These are phyloP conservation scores for Penicillium nordicum DNA, from an alignment of 2,329 filamentous ascomycete genomes.

Conservation along the genomic window DNA sequence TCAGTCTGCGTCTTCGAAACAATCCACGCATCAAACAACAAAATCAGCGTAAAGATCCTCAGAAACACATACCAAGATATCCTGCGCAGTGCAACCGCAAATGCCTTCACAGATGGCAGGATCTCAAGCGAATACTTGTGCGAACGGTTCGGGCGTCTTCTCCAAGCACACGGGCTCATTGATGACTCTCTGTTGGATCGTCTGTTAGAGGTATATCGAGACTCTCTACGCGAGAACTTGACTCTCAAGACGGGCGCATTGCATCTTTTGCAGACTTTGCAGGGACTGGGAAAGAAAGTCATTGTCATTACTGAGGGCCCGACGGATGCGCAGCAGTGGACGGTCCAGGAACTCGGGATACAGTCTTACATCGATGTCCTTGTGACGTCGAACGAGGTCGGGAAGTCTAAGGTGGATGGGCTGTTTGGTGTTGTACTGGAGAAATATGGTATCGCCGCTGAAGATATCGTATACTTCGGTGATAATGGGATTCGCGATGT, in stretches of 20 bases:
- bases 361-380: too few relatives aligned
- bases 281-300: constrained; percentile 38
- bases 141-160: constrained; percentile 38
- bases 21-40: constrained; percentile 25
- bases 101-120: constrained; percentile 47
- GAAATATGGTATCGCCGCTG: constrained; percentile 17
- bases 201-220: constrained; percentile 17
- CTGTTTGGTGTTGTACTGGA: constrained; percentile 23
- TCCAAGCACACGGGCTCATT: constrained; percentile 23
- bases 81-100: constrained; percentile 34
- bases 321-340: constrained; percentile 48
- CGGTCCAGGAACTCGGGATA: constrained; percentile 21
- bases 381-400: constrained; percentile 25
- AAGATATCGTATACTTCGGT: constrained; percentile 28
- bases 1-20: constrained; percentile 29
- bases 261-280: constrained; percentile 35
- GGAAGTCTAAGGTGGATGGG: constrained; percentile 33
- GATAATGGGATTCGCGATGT: constrained; percentile 30
- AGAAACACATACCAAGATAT: constrained; percentile 19
- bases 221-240: constrained; percentile 19
- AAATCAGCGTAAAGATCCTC: constrained; percentile 5
- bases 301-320: constrained; percentile 49
- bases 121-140: constrained; percentile 44
- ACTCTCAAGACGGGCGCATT: constrained; percentile 39
- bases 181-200: background rate